Percentiles rank a stretch among this genome's conserved stretches.
These are phyloP conservation scores for Umbelopsis sp. DNA, from an alignment of 192 early-diverging fungal species.

Conservation along the genomic window DNA sequence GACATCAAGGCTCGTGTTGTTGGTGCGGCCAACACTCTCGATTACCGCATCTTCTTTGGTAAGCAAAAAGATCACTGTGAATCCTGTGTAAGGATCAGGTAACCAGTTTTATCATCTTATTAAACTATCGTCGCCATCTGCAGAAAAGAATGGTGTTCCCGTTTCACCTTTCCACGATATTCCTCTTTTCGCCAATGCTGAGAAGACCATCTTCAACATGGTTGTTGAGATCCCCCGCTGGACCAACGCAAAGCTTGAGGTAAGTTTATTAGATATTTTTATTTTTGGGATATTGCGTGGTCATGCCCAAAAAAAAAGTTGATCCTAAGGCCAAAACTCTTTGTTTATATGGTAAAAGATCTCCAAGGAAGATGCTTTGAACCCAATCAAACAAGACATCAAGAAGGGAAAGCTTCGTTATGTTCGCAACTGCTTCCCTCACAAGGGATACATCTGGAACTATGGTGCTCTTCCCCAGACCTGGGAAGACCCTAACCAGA, in stretches of 20 bases:
- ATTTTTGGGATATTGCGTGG: background rate
- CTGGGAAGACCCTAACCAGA: conserved; percentile 96
- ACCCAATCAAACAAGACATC: conserved; percentile 98
- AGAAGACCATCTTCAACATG: conserved; percentile 96
- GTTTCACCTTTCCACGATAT: conserved; percentile 98
- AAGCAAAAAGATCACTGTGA: conserved; percentile 7
- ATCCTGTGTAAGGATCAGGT: background rate
- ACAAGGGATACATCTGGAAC: conserved; percentile 99
- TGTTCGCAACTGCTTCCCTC: conserved; percentile 98
- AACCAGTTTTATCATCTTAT: background rate
- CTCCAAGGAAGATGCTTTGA: conserved; percentile 93
- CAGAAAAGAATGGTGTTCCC: conserved; percentile 81
- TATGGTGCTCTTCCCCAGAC: conserved; percentile 99
- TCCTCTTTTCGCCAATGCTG: conserved; percentile 89
- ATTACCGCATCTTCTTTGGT: conserved; percentile 91
- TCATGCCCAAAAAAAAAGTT: background rate
- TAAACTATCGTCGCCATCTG: conserved; percentile 18
- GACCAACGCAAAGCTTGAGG: conserved; percentile 98
- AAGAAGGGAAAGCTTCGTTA: conserved; percentile 99
- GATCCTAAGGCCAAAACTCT: background rate
- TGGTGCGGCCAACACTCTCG: conserved; percentile 85
- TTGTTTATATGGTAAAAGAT: conserved; percentile 55
- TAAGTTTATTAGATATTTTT: conserved; percentile 29
- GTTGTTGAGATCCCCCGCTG: conserved; percentile 98
- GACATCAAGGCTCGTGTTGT: conserved; percentile 81